Conservation (phyloP, 2,329 filamentous ascomycete genomes). For the Scedosporium apiospermum region DNA sequence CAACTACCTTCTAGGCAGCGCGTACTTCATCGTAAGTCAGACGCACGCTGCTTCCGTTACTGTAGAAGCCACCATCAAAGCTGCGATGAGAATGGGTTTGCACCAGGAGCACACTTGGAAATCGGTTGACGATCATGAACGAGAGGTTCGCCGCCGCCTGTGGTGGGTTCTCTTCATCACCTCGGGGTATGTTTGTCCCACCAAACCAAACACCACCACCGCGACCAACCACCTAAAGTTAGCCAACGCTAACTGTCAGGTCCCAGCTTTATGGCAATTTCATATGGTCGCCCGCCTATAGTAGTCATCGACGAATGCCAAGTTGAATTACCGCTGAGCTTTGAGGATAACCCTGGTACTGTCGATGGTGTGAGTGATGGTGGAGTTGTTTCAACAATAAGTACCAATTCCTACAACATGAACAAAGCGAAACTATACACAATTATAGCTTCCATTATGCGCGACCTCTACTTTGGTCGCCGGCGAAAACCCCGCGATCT, state of each 20-base stretch:
- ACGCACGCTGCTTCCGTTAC: neutral
- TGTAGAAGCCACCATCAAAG: neutral
- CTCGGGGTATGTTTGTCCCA: no score
- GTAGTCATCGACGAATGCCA: neutral
- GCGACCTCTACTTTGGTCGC: neutral
- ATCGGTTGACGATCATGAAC: neutral
- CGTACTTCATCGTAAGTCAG: neutral
- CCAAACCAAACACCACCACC: no score
- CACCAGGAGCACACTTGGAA: neutral
- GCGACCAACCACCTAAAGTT: no score
- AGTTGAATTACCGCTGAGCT: neutral
- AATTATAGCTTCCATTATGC: neutral
- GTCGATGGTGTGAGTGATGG: neutral
- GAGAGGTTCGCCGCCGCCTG: neutral
- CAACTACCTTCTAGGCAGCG: neutral
- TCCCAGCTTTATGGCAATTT: neutral
- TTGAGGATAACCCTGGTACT: neutral
- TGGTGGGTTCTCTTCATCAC: no score
- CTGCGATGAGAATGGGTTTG: neutral
- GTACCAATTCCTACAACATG: neutral
- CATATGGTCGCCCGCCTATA: neutral
- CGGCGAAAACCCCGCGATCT: neutral
- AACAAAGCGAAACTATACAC: neutral
- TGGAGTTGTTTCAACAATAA: neutral
- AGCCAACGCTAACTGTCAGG: no score